Evolutionary conservation across 1,139 yeast genomes (phyloP).

Genomic region (Blastobotrys indianensis): DNA sequence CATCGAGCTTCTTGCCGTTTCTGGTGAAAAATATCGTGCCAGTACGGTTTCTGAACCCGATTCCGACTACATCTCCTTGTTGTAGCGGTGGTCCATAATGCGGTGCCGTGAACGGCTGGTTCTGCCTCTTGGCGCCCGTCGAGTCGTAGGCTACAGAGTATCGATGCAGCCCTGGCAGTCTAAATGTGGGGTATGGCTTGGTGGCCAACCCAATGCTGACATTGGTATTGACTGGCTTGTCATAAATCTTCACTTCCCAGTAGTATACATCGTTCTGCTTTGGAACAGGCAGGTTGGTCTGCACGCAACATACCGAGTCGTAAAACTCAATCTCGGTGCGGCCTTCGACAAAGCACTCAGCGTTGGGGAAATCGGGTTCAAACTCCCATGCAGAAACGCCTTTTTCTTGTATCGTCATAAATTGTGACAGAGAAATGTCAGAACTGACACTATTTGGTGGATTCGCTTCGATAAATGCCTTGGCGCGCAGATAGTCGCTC

Average conservation of each 20-base stretch:
- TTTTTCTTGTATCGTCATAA: conserved; percentile 72
- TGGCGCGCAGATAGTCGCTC: conserved; percentile 50
- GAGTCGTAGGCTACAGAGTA: conserved; percentile 87
- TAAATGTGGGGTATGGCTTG: conserved; percentile 82
- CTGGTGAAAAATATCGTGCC: conserved; percentile 87
- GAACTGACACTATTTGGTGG: conserved; percentile 40
- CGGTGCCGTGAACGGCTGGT: conserved; percentile 75
- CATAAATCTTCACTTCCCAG: conserved; percentile 76
- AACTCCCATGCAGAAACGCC: conserved; percentile 95
- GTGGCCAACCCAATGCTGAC: conserved; percentile 77
- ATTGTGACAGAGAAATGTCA: conserved; percentile 41
- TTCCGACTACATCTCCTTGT: conserved; percentile 89
- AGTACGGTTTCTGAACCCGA: conserved; percentile 73
- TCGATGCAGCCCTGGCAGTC: conserved; percentile 79
- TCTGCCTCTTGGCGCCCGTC: conserved; percentile 72
- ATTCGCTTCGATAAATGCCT: conserved; percentile 40
- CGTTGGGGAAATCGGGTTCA: conserved; percentile 55
- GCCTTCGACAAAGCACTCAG: conserved; percentile 56
- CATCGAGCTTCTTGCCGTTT: conserved; percentile 83
- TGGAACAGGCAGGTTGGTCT: conserved; percentile 85
- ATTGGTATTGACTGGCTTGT: conserved; percentile 49
- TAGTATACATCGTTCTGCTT: conserved; percentile 82
- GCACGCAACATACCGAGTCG: conserved; percentile 65
- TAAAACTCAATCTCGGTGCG: conserved; percentile 74
- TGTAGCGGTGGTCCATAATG: conserved; percentile 66